These are phyloP conservation scores for Lactarius psammicola DNA, from an alignment of 768 basidiomycete genomes.

Conservation along the genomic window DNA sequence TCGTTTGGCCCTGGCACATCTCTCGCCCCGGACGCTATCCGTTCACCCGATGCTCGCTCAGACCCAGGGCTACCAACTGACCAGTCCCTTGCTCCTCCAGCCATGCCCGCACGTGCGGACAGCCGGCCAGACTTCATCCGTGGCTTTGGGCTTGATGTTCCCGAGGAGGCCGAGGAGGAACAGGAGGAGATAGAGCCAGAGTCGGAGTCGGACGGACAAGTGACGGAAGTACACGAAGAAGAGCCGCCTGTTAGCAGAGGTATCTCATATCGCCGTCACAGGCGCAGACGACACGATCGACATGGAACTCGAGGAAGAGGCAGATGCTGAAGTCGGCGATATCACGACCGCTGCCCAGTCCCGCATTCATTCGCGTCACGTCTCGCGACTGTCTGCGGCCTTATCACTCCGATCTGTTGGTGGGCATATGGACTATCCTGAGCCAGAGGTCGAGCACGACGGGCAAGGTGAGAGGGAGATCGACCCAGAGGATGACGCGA, in stretches of 20 bases:
- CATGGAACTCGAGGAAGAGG: constrained; percentile 36
- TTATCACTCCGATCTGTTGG: constrained; percentile 64
- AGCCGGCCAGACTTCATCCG: constrained; percentile 70
- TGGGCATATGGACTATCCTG: constrained; percentile 36
- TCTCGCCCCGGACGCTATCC: constrained; percentile 46
- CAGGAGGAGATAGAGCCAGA: constrained; percentile 28
- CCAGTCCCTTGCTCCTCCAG: constrained; percentile 44
- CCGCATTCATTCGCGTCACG: constrained; percentile 63
- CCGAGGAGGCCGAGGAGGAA: constrained; percentile 68
- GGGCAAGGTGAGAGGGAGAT: constrained; percentile 33
- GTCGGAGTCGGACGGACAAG: neutral
- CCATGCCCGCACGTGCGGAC: constrained; percentile 43
- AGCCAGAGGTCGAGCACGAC: constrained; percentile 34
- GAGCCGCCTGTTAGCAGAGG: constrained; percentile 17
- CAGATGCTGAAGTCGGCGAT: constrained; percentile 42
- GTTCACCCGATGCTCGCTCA: constrained; percentile 43
- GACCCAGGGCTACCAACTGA: constrained; percentile 55
- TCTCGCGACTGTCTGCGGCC: constrained; percentile 64
- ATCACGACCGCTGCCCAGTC: constrained; percentile 50
- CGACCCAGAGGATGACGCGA: constrained; percentile 40
- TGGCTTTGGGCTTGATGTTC: constrained; percentile 79
- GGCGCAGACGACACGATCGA: constrained; percentile 27
- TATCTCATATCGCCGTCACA: constrained; percentile 17
- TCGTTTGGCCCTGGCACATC: constrained; percentile 62
- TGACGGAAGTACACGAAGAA: constrained; percentile 32